Evolutionary conservation across 2,329 filamentous ascomycete genomes (phyloP).

Genomic region (Aspergillus vadensis): DNA sequence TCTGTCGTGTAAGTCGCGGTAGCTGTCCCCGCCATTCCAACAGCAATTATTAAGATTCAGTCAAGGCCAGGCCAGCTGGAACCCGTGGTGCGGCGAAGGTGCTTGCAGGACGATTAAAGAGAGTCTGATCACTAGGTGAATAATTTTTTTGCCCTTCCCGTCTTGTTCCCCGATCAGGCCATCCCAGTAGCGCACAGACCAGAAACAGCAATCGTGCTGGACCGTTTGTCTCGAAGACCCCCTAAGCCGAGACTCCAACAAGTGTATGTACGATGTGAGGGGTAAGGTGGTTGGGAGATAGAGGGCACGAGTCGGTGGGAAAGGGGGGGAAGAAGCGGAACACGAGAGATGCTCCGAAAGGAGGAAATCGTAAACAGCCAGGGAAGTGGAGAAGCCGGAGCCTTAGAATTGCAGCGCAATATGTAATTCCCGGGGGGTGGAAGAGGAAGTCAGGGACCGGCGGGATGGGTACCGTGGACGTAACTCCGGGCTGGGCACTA

Average conservation of each 20-base stretch:
- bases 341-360: conserved; percentile 27
- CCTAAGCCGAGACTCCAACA: conserved; percentile 9
- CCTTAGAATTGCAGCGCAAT: conserved; percentile 16
- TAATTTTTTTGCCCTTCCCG: background rate
- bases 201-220: conserved; percentile 14
- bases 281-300: conserved; percentile 10
- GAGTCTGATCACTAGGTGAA: conserved; percentile 17
- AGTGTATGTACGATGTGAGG: conserved; percentile 17
- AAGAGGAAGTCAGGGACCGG: conserved; percentile 12
- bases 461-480: conserved; percentile 26
- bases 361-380: conserved; percentile 39
- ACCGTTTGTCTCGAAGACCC: conserved; percentile 8
- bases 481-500: conserved; percentile 12
- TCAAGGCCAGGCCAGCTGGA: conserved; percentile 41
- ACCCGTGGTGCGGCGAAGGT: conserved; percentile 18
- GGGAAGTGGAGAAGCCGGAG: conserved; percentile 22
- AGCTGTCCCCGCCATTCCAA: conserved; percentile 45
- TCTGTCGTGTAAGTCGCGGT: conserved; percentile 43
- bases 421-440: conserved; percentile 19
- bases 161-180: conserved; percentile 29
- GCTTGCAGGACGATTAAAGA: conserved; percentile 17
- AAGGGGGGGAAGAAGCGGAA: conserved; percentile 19
- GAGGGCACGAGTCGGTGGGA: conserved; percentile 13
- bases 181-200: conserved; percentile 28
- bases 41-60: conserved; percentile 18